Base-by-base conservation (phyloP, 257 asterid species). In the Marsdenia floribunda region DNA sequence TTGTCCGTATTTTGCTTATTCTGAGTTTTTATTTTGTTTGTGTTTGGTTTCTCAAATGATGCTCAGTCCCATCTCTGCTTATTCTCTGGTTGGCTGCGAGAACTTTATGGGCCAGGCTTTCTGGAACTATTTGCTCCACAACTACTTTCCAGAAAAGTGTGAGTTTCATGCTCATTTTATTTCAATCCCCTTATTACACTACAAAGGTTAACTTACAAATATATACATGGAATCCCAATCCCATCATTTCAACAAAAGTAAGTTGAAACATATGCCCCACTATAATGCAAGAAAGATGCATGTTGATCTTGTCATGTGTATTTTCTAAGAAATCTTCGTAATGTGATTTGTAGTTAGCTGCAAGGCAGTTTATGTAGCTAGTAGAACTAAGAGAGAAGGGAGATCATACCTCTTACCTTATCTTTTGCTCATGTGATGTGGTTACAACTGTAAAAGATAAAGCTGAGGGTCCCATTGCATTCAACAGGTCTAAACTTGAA, bases 31-130 rank as follows among this genome's bases (percentile, higher is more conserved):
- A 4, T 68, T 40, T n/a, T 35, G 10, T 6, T 54, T 76, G 15
- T 15, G 2, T 54, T 74, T 42, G 24, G 24, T 73, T 58, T 37
- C 44, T 46, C 21, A 69, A 73, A 73, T 88, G 83, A 74, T 83
- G 73, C 61, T 46, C 86, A 93, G 98, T 85, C 59, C 73, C 91
- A 88, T 67, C 70, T 90, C 73, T 86, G 96, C 93, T 87, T 95
- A 67, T 95, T 92, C 83, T 92, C 97, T 85, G 98, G 99, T 71
- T 90, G 91, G 96, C 87, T 92, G 85, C 80, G 81, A 29, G 98
- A 92, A 78, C 85, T 89, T 77, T 86, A 87, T 73, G 99, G 98
- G 73, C 99, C 98, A 58, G 89, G 96, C 70, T 87, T 95, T 80
- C 86, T 95, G 71, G 96, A 89, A 79, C 81, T 82, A 70, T 78